Percentiles rank a stretch among this genome's conserved stretches.
Conservation (phyloP, 139 green algal species). For the Microglena sp. region DNA sequence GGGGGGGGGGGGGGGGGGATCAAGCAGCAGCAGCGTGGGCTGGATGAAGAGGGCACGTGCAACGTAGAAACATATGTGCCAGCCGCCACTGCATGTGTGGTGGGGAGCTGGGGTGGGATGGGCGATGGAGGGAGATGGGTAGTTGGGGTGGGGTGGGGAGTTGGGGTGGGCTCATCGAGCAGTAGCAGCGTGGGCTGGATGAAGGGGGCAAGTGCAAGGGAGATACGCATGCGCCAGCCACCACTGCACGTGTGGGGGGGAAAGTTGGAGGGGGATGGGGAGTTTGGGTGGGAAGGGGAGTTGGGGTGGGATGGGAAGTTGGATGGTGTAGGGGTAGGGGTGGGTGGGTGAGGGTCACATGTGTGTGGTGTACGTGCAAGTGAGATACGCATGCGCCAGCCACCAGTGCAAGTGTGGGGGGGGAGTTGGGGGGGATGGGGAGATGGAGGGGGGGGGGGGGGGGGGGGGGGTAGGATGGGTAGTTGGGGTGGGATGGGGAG, state of each 20-base stretch:
- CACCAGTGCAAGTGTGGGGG: no score
- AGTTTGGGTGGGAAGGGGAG: not conserved
- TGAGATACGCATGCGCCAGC: conserved; percentile 96
- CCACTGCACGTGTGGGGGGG: conserved; percentile 42
- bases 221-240: conserved; percentile 98
- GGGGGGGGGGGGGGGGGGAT: no score
- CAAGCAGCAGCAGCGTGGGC: conserved; percentile 94
- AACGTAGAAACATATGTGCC: conserved; percentile 97
- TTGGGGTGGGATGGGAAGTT: not conserved
- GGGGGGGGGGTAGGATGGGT: no score
- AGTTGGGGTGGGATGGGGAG: no score
- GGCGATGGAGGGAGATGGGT: no score
- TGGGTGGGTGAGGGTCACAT: no score
- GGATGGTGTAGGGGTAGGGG: no score
- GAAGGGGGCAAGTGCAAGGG: conserved; percentile 95
- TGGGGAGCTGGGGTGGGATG: no score
- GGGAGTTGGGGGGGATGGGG: no score
- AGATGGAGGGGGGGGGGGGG: no score
- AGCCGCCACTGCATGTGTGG: conserved; percentile 65
- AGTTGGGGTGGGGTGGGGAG: no score
- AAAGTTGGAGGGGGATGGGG: not conserved
- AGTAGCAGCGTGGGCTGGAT: conserved; percentile 96
- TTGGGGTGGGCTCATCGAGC: conserved; percentile 97
- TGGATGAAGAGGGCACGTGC: conserved; percentile 97
- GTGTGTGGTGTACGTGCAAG: conserved; percentile 89